These are phyloP conservation scores for Senna siamea DNA, from an alignment of 306 rosid genomes.

Conservation along the genomic window DNA sequence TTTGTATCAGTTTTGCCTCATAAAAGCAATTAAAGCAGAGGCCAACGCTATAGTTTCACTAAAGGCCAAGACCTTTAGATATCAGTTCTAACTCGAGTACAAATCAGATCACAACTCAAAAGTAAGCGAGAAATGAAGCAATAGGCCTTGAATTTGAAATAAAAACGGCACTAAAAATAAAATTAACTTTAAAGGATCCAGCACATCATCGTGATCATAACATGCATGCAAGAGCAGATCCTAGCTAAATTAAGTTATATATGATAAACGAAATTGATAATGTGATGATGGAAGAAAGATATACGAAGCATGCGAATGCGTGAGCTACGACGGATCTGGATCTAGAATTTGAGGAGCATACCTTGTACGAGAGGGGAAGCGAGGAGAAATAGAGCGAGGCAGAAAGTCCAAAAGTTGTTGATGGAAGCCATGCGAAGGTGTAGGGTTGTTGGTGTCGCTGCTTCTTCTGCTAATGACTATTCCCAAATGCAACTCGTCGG, in stretches of 20 bases:
- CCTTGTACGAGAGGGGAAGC: conserved; percentile 83
- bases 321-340: conserved; percentile 52
- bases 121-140: background rate
- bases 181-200: background rate
- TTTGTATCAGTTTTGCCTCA: background rate
- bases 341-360: conserved; percentile 48
- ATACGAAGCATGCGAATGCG: background rate
- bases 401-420: conserved; percentile 52
- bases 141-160: background rate
- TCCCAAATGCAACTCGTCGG: conserved; percentile 4
- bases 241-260: background rate
- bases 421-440: conserved; percentile 46
- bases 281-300: background rate
- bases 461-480: background rate
- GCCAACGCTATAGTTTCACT: conserved; percentile 10
- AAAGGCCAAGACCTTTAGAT: conserved; percentile 6
- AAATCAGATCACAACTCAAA: conserved; percentile 30
- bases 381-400: conserved; percentile 68
- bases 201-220: conserved; percentile 35
- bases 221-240: conserved; percentile 48
- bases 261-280: background rate
- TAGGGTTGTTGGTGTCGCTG: conserved; percentile 9
- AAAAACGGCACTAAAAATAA: background rate
- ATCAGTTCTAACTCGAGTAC: background rate
- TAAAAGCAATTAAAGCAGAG: conserved; percentile 9